Conservation (phyloP, 108 stramenopile species). For the Skeletonema potamos region DNA sequence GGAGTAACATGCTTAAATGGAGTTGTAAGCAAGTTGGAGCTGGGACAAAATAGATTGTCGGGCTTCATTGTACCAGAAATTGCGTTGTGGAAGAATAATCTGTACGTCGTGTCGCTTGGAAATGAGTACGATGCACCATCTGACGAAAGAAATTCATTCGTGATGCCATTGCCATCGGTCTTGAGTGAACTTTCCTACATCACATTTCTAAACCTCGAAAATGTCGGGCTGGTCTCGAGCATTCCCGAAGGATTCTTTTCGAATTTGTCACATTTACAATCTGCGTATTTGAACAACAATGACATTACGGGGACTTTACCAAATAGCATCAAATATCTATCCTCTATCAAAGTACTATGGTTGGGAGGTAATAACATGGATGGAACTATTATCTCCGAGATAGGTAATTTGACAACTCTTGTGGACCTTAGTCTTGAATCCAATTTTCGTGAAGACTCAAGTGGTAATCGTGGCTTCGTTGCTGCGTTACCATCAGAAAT, state of each 20-base stretch:
- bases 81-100: conserved; percentile 6
- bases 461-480: conserved; percentile 23
- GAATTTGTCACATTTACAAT: conserved; percentile 31
- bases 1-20: conserved; percentile 40
- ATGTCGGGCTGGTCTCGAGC: conserved; percentile 20
- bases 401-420: conserved; percentile 27
- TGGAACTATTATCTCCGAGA: conserved; percentile 32
- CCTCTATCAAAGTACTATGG: conserved; percentile 38
- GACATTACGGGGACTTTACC: conserved; percentile 50
- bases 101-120: conserved; percentile 32
- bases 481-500: conserved; percentile 23
- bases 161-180: conserved; percentile 30
- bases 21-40: conserved; percentile 15
- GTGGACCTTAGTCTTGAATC: conserved; percentile 33
- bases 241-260: conserved; percentile 28
- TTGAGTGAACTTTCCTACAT: conserved; percentile 24
- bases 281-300: conserved; percentile 61
- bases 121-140: conserved; percentile 34
- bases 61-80: conserved; percentile 34
- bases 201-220: conserved; percentile 24
- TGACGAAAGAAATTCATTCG: conserved; percentile 21
- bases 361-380: conserved; percentile 48
- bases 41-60: conserved; percentile 32
- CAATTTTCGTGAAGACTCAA: conserved; percentile 28
- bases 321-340: conserved; percentile 15